Evolutionary conservation across 2,329 filamentous ascomycete species (phyloP), one percentile per base, ranked within the genome.

Genomic region (Paramyrothecium sp.): DNA sequence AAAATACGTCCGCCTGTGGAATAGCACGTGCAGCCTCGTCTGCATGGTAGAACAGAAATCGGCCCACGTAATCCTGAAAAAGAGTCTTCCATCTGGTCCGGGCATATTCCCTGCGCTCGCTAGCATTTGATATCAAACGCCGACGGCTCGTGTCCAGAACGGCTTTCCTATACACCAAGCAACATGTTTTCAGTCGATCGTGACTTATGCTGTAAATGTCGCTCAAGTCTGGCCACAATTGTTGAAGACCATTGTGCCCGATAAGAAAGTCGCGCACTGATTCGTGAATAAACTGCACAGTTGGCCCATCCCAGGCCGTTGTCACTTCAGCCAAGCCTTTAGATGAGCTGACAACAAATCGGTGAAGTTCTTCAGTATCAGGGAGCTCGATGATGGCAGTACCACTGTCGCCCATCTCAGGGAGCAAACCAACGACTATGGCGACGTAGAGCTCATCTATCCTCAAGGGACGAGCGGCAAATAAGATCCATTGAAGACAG

Each of bases 221-320:
- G n/a, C 53, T 58, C 33, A 72, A 56, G 1, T 74, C 68, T 3
- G 74, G 65, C 67, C 68, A 73, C 0, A 77, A n/a, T 0, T 66
- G 53, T 0, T 51, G 10, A 0, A 76, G 58, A 0, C 76, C 74
- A 0, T 63, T 56, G 1, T 73, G 71, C 7, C 71, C 71, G 3
- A 79, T 22, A 0, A 83, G 67, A 49, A 78, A 82, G 12, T 82
- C 79, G 0, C 72, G 64, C 0, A 83, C 78, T 0, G 80, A 80
- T 60, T 82, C 78, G 46, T 83, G 80, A 7, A 83, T 82, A 62
- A 83, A 85, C 56, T 84, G 81, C 1, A 83, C 76, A 0, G 60
- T 75, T 0, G 63, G 60, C 0, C 20, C 2, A 17, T 67, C 61
- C 0, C 4, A 7, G 13, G 38, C 13, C 38, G 66, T 61, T 12